phyloP scores from a whole-genome alignment of 2,329 filamentous ascomycete species.

The Scedosporium aurantiacum region DNA sequence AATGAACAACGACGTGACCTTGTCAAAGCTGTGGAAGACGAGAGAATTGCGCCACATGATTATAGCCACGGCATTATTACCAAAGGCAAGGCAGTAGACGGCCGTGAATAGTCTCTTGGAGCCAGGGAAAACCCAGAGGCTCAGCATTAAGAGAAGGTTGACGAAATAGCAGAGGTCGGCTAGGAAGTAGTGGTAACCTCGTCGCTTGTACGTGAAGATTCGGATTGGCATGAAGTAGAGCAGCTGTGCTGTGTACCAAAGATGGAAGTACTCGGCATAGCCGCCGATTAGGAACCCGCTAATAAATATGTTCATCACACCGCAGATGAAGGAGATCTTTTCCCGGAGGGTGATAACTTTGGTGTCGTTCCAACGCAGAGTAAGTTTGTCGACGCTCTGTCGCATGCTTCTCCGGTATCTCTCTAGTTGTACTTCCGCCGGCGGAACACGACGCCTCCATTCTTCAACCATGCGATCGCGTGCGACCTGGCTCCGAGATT shows the following conservation, averaged over 20 bases:
- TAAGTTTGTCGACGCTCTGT: conserved; percentile 76
- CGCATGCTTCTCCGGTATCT: conserved; percentile 85
- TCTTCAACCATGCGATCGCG: conserved; percentile 85
- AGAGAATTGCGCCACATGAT: conserved; percentile 99
- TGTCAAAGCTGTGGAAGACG: conserved; percentile 97
- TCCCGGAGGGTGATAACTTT: conserved; percentile 81
- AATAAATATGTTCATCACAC: conserved; percentile 94
- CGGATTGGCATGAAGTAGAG: conserved; percentile 96
- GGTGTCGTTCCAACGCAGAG: conserved; percentile 77
- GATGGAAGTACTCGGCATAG: conserved; percentile 73
- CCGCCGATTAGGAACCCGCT: conserved; percentile 89
- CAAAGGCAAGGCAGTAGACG: conserved; percentile 83
- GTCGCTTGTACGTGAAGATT: conserved; percentile 79
- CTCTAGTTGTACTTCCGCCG: conserved; percentile 84
- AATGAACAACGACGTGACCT: conserved; percentile 96
- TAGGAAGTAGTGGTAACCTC: conserved; percentile 93
- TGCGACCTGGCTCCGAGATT: conserved; percentile 64
- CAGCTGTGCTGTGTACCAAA: conserved; percentile 84
- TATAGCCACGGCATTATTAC: conserved; percentile 95
- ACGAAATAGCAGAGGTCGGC: conserved; percentile 98
- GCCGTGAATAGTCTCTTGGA: conserved; percentile 89
- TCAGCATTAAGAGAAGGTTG: conserved; percentile 73
- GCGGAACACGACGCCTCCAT: conserved; percentile 76
- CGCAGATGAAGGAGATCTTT: conserved; percentile 92
- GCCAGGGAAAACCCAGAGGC: conserved; percentile 79